Evolutionary conservation across 2,329 filamentous ascomycete species (phyloP), one percentile per base, ranked within the genome.

Genomic region (Cadophora malorum): DNA sequence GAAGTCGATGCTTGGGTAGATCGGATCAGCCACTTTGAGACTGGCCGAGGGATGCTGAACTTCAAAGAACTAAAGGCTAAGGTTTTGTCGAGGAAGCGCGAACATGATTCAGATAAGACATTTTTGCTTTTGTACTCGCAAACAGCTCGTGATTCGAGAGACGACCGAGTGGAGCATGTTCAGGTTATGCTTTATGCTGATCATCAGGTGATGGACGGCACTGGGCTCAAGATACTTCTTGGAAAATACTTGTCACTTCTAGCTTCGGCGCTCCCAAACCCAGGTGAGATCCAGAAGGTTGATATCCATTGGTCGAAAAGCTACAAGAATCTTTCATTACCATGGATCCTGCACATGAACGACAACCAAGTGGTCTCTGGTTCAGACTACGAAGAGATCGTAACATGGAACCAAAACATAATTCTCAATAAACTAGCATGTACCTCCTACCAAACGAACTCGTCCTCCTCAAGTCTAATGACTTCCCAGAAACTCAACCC

Each of bases 131-230:
- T 70, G 14, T 16, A 65, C 41, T 50, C 62, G 19, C 16, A 41
- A 12, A 23, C 50, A 12, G 23, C 50, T 14, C 53, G 25, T 1
- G 41, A 41, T 5, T 25, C 58, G 6, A 38, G 23, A 1, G 41
- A 21, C 23, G 59, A 65, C 35, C n/a, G 49, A 21, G 65, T 67
- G 7, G 28, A 35, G 45, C 56, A 63, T 16, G 28, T 70, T 25
- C 47, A 71, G 19, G 25, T 74, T 21, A 69, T 75, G 66, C 67
- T 75, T 2, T 69, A 72, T 65, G 61, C 62, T 7, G 68, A 72
- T 9, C 73, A 74, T 64, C 67, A 70, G n/a, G 56, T 72, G n/a
- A 71, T 70, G 31, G 71, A 75, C 66, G 73, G 73, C 0, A 73
- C 71, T 56, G 72, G 73, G 6, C 69, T 65, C 25, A 67, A 70